Base-by-base conservation (phyloP, 805 yeast genomes). In the Candida cerambycidarum region DNA sequence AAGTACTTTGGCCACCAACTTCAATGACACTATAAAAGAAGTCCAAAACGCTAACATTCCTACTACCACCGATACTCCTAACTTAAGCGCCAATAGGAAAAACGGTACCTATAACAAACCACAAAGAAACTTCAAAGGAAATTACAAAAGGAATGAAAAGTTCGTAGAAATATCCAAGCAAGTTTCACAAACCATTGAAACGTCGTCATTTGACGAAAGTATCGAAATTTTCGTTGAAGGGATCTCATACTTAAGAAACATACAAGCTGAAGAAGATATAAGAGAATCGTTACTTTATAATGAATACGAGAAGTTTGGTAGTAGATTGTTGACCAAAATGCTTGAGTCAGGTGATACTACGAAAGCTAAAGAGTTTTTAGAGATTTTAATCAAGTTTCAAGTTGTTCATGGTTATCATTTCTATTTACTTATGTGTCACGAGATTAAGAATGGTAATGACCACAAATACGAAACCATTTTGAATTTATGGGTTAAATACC, bases 141-240 rank as follows among this genome's bases (percentile, higher is more conserved):
- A n/a, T n/a, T n/a, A 6, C 13, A 5, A n/a, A 33, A 33, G 31
- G 11, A 38, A 38, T 31, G 34, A 19, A 30, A 38, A 38, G 31
- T 31, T 38, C 38, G 51, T 54, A 13, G 73, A 69, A 43, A 64
- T 70, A 28, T 47, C 62, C 11, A 48, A 49, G 9, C 74, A 69
- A 47, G 57, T 70, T 34, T 41, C 46, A 8, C 43, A 46, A 4
- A 55, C 68, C 1, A 58, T 64, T 13, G 46, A 52, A 13, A 6
- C 42, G 12, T 30, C 35, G 9, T 59, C 56, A 28, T 46, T 65
- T 21, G 24, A 48, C 9, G 75, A 69, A 39, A 51, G 64, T 13
- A 43, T 59, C 18, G 69, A 63, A 24, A 69, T 70, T 36, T 59
- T 67, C 39, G 70, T 67, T 34, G 75, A 70, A 48, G 75, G 74